These are phyloP conservation scores for Corrigiola litoralis DNA, from an alignment of 179 eudicot genomes.

Conservation along the genomic window DNA sequence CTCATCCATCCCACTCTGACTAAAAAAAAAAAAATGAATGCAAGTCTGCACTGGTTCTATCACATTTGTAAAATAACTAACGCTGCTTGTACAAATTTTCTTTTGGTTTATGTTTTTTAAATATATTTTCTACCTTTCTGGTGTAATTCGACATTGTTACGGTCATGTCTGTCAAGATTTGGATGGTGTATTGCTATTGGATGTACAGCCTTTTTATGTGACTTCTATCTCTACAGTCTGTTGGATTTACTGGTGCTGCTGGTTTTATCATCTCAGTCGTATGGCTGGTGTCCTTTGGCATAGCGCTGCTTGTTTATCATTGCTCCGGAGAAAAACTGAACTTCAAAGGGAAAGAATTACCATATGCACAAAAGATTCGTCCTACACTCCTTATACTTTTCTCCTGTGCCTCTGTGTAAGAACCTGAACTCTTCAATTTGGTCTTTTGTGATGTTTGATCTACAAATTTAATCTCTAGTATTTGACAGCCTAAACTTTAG, in stretches of 20 bases:
- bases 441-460: background rate
- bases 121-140: too few species aligned
- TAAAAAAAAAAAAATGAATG: background rate
- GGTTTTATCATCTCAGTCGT: slow-evolving; percentile 60
- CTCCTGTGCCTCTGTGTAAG: slow-evolving; percentile 80
- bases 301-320: slow-evolving; percentile 59
- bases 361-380: slow-evolving; percentile 45
- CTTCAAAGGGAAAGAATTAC: slow-evolving; percentile 44
- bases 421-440: slow-evolving; percentile 23
- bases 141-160: too few species aligned
- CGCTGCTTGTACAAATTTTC: background rate
- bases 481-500: too few species aligned
- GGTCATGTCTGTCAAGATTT: background rate
- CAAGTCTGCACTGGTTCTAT: background rate
- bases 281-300: slow-evolving; percentile 73
- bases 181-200: background rate
- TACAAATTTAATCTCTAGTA: too few species aligned
- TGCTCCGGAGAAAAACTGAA: slow-evolving; percentile 69
- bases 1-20: background rate
- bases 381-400: slow-evolving; percentile 53
- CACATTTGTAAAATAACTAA: too few species aligned
- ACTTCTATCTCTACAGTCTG: slow-evolving; percentile 61
- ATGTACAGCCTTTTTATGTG: slow-evolving; percentile 10
- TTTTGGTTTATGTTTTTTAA: background rate
- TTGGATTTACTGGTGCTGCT: slow-evolving; percentile 83